Evolutionary conservation across 352 stramenopile species (phyloP).

Genomic region (Phytophthora niederhauseri): DNA sequence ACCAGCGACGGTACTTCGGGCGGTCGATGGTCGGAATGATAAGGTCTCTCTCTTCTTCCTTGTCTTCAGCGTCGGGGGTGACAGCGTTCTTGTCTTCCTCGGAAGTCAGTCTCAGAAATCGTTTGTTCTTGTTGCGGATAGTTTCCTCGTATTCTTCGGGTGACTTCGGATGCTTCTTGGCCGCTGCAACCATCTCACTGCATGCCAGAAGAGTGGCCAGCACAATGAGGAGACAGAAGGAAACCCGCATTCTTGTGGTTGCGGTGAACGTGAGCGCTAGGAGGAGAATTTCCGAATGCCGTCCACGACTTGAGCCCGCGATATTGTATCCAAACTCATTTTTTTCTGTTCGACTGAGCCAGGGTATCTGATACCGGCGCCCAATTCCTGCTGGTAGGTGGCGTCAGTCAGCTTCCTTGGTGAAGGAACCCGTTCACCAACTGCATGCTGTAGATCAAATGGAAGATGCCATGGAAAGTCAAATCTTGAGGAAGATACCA

Average conservation of each 20-base stretch:
- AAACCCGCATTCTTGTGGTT: conserved; percentile 15
- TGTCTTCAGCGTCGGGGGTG: background rate
- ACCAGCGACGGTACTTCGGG: conserved; percentile 13
- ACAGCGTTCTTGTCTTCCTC: background rate
- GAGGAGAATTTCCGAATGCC: conserved; percentile 1
- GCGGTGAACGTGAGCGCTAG: background rate
- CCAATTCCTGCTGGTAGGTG: background rate
- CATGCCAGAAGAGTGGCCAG: conserved; percentile 14
- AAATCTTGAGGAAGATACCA: conserved; percentile 4
- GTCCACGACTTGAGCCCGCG: background rate
- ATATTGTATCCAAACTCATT: no score
- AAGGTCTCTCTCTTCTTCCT: conserved; percentile 16
- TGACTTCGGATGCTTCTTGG: background rate
- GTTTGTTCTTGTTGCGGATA: background rate
- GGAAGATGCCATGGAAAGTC: background rate
- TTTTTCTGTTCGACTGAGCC: background rate
- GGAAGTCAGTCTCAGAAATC: conserved; percentile 1
- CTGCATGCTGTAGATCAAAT: background rate
- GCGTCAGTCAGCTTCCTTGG: background rate
- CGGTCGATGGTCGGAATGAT: conserved; percentile 10
- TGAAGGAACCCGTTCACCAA: background rate
- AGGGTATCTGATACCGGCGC: background rate
- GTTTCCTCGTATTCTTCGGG: conserved; percentile 2
- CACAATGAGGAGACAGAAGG: conserved; percentile 3
- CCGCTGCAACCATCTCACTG: background rate